Base-by-base conservation (phyloP, 805 yeast genomes). In the Candida broadrunensis region DNA sequence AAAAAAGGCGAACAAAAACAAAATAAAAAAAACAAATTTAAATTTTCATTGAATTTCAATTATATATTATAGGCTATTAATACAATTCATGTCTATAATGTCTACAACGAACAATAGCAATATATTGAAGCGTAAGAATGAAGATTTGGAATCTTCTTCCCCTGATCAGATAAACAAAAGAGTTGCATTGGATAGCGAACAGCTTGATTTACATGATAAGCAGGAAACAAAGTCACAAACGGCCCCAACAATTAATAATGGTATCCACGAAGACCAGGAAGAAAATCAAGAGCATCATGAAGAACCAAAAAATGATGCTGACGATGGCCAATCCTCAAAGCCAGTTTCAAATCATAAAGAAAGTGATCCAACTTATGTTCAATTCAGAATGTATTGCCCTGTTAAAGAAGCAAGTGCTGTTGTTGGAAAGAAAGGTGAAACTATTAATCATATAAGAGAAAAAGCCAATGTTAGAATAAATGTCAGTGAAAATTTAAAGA, bases 391-490 rank as follows among this genome's bases (percentile, higher is more conserved):
- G 87, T 70, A 83, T 37, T 83, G 90, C 49, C 75, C 79, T 3
- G 85, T 83, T 13, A 83, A 79, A 49, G 90, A 87, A 54, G 90
- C 95, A 1, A 80, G 86, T 2, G 60, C 76, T 16, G 71, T 86
- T 35, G 91, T 86, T 13, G 95, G 95, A 0, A 83, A 82, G 49
- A 84, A 83, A 41, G 95, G 95, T n/a, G 88, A 82, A 42, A 77
- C 73, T 13, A 84, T 86, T 37, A 72, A 76, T 33, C 81, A 73
- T 44, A 75, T 86, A 40, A 79, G 86, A 49, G 81, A 75, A 9
- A 68, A 70, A 37, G 80, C 91, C 2, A 71, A 71, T 40, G 83
- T 86, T 6, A 71, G 84, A 47, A 73, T 87, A 33, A 78, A 80
- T 51, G 87, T 85, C 12, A 78, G 86, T 50, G 91, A 85, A 41